Conservation (phyloP, 1,139 yeast genomes). For the Candida sojae region DNA sequence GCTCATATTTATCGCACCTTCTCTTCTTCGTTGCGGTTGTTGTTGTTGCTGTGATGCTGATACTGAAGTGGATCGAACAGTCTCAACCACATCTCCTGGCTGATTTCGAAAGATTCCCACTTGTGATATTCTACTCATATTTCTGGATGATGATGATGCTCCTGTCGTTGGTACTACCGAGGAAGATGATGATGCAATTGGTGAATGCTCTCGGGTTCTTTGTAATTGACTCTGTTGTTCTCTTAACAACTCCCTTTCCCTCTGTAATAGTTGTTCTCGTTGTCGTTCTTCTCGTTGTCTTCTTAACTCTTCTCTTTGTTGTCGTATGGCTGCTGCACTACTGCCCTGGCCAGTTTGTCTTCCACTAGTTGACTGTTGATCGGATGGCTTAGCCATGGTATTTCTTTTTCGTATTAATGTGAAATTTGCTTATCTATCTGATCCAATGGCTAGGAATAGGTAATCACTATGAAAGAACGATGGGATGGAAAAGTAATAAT, state of each 20-base stretch:
- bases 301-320: conserved; percentile 20
- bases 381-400: conserved; percentile 9
- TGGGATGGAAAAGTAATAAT: background rate
- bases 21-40: background rate
- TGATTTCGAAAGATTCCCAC: conserved; percentile 49
- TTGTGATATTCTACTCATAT: conserved; percentile 16
- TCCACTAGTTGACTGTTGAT: conserved; percentile 4
- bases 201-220: conserved; percentile 5
- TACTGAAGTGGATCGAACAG: background rate
- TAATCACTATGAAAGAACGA: background rate
- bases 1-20: conserved; percentile 3
- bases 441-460: background rate
- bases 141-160: conserved; percentile 5
- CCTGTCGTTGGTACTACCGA: conserved; percentile 8
- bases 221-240: conserved; percentile 3
- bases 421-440: background rate
- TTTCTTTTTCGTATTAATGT: background rate
- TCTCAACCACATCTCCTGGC: conserved; percentile 41
- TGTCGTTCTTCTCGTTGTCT: conserved; percentile 21
- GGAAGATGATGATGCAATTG: conserved; percentile 10
- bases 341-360: conserved; percentile 15
- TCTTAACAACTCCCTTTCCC: conserved; percentile 6
- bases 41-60: background rate
- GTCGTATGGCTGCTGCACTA: conserved; percentile 18
- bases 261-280: conserved; percentile 16